These are phyloP conservation scores for Diplodia scrobiculata DNA, from an alignment of 2,329 filamentous ascomycete genomes.

Conservation along the genomic window DNA sequence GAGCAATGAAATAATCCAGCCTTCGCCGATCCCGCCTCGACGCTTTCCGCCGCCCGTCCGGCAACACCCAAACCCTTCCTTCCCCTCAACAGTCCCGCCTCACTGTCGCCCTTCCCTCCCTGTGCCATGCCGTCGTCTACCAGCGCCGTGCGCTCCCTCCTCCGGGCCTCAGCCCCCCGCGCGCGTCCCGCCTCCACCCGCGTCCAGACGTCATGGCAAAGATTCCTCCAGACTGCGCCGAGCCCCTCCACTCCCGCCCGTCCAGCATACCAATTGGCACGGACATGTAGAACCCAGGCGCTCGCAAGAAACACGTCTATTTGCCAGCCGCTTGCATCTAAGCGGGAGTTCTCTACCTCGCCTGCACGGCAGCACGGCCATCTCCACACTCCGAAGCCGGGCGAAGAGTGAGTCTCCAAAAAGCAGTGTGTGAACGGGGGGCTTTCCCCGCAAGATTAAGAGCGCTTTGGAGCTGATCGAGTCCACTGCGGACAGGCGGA, in stretches of 20 bases:
- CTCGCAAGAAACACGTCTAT: neutral
- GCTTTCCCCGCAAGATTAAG: neutral
- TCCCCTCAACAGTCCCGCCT: slow-evolving; percentile 24
- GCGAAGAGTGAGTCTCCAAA: slow-evolving; percentile 73
- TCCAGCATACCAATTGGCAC: neutral
- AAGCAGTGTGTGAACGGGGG: neutral
- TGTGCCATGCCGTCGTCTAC: slow-evolving; percentile 12
- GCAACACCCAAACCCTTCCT: neutral
- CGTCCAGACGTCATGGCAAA: slow-evolving; percentile 18
- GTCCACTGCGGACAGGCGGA: slow-evolving; percentile 61
- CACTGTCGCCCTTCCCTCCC: neutral
- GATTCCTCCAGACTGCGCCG: slow-evolving; percentile 21
- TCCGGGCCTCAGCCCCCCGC: slow-evolving; percentile 3
- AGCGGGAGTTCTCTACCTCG: slow-evolving; percentile 67
- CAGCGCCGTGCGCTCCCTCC: slow-evolving; percentile 21
- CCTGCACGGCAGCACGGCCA: slow-evolving; percentile 70
- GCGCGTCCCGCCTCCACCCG: slow-evolving; percentile 2
- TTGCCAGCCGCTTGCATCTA: slow-evolving; percentile 28
- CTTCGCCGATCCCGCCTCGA: slow-evolving; percentile 13
- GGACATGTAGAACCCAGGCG: slow-evolving; percentile 1
- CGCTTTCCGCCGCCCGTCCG: slow-evolving; percentile 15
- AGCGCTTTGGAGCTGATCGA: neutral
- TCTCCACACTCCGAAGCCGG: slow-evolving; percentile 78
- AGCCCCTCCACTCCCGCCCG: neutral
- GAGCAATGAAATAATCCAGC: slow-evolving; percentile 23